Conservation (phyloP, 225 moss, liverwort and hornwort species). For the Thuidium tamariscinum region DNA sequence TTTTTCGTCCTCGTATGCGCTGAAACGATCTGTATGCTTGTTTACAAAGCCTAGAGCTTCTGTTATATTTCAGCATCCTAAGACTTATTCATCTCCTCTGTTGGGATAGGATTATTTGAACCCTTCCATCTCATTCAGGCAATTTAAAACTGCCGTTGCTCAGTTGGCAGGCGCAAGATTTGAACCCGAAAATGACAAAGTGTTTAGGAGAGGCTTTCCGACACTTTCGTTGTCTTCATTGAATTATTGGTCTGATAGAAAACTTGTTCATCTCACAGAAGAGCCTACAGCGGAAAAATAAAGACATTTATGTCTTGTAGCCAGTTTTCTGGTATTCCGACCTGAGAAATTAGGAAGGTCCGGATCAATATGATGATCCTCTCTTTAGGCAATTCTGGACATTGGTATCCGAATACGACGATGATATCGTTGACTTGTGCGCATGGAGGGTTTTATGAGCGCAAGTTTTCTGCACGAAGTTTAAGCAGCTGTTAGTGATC, state of each 20-base stretch:
- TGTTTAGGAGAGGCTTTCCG: background rate
- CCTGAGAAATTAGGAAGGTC: background rate
- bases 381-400: background rate
- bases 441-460: background rate
- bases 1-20: background rate
- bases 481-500: background rate
- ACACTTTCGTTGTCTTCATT: background rate
- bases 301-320: background rate
- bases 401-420: background rate
- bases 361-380: background rate
- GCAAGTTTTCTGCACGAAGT: background rate
- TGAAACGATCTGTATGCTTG: background rate
- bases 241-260: background rate
- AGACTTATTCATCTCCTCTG: background rate
- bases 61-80: background rate
- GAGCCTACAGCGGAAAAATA: background rate
- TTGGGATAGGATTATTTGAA: background rate
- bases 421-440: background rate
- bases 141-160: background rate
- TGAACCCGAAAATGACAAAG: background rate
- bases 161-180: background rate
- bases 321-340: background rate
- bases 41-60: background rate
- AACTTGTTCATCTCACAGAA: background rate
- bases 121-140: background rate